Base-by-base conservation (phyloP, 208 protist species). In the Borovskyia barvae region DNA sequence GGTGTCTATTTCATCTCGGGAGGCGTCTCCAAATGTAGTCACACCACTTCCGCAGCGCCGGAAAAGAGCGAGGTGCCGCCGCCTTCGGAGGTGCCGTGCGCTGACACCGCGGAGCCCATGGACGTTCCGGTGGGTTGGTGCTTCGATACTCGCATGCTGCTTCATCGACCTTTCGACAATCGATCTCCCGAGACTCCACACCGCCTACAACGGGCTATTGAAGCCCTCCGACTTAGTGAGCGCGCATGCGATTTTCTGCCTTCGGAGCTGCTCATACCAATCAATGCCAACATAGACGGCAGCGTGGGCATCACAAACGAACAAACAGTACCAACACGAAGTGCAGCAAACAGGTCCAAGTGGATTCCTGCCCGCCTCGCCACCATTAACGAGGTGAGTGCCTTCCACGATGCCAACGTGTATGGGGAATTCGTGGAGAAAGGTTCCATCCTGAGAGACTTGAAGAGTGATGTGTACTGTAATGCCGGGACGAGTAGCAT, bases 391-490 rank as follows among this genome's bases (percentile, higher is more conserved):
- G 86, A 93, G 52, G 63, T 93, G 36, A 54, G 71, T n/a, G 42
- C 75, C 2, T 87, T 82, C 49, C 86, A 93, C 46, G 69, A 80
- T 41, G 26, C 33, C 5, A 30, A 42, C 7, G 45, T 63, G 1
- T 93, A 93, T 47, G 17, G 43, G 11, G 49, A 62, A 3, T 93
- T 90, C 61, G 25, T 93, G 36, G 66, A 78, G 37, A 37, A 48
- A 5, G 82, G 82, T 0, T 72, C 58, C 11, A 53, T 68, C 6
- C 63, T 93, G 0, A 9, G 33, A 3, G 66, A 71, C 40, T 46
- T 93, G 22, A 79, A 72, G 50, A 78, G 66, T 15, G 86, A 93
- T 61, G 86, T 93, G 11, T 93, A 93, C 55, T 93, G 82, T 59
- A 89, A 74, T 51, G 75, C 80, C 19, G 47, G 56, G 6, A 78